Conservation (phyloP, 345 rosid species). For the Gossypium sturtianum region DNA sequence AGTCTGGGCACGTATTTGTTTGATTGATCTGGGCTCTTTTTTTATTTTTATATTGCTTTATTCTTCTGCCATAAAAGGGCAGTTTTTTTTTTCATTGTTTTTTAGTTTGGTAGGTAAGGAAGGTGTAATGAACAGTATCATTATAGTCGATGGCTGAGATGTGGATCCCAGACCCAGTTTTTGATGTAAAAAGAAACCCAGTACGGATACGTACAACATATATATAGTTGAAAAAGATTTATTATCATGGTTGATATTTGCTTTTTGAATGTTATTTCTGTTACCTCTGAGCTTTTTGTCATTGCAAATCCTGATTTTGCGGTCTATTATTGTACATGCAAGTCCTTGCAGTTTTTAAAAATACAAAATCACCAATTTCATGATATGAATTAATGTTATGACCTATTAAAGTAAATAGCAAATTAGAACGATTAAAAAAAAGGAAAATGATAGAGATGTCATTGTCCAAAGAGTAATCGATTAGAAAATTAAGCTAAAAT, state of each 20-base stretch:
- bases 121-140: conserved; percentile 10
- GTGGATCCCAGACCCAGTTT: conserved; percentile 21
- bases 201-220: neutral
- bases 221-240: neutral
- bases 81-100: conserved; percentile 12
- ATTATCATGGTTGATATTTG: too few relatives aligned
- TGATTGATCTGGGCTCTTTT: conserved; percentile 14
- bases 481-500: too few relatives aligned
- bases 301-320: neutral
- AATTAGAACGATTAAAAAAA: neutral
- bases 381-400: neutral
- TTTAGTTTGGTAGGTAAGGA: conserved; percentile 11
- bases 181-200: conserved; percentile 8
- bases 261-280: too few relatives aligned
- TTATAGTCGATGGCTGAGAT: conserved; percentile 30
- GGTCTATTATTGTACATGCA: neutral
- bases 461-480: too few relatives aligned
- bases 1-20: conserved; percentile 21
- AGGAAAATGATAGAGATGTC: too few relatives aligned
- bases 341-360: neutral
- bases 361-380: neutral
- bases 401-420: too few relatives aligned
- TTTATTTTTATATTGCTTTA: conserved; percentile 4
- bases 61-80: conserved; percentile 21
- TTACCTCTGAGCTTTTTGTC: too few relatives aligned